Evolutionary conservation across 2,329 filamentous ascomycete species (phyloP).

Genomic region (Tolypocladium paradoxum): DNA sequence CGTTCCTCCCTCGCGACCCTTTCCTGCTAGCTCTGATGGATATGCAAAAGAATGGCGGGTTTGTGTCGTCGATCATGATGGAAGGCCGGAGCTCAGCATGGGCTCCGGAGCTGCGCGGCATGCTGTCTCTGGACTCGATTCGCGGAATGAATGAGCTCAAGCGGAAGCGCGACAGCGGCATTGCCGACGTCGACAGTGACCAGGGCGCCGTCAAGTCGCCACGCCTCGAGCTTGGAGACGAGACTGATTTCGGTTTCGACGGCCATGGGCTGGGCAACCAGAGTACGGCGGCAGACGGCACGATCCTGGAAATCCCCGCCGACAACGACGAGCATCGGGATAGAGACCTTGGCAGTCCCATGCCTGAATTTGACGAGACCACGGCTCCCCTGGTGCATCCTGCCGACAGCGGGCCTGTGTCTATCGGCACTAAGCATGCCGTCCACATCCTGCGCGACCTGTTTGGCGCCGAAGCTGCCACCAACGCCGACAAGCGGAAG

Average conservation of each 20-base stretch:
- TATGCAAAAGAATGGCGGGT: slow-evolving; percentile 83
- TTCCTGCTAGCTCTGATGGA: slow-evolving; percentile 79
- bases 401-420: slow-evolving; percentile 75
- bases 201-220: slow-evolving; percentile 56
- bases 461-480: slow-evolving; percentile 64
- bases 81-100: slow-evolving; percentile 68
- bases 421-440: slow-evolving; percentile 85
- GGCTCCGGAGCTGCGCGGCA: slow-evolving; percentile 87
- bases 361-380: slow-evolving; percentile 68
- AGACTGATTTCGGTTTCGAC: slow-evolving; percentile 41
- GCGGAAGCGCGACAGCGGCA: slow-evolving; percentile 83
- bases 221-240: slow-evolving; percentile 56
- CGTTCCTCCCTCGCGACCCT: slow-evolving; percentile 79
- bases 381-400: slow-evolving; percentile 67
- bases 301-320: slow-evolving; percentile 53
- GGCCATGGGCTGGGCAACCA: slow-evolving; percentile 43
- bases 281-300: slow-evolving; percentile 47
- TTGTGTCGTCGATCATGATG: slow-evolving; percentile 77
- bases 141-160: slow-evolving; percentile 72
- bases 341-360: slow-evolving; percentile 30
- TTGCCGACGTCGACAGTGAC: slow-evolving; percentile 67
- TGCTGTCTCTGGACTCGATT: slow-evolving; percentile 78
- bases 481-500: slow-evolving; percentile 60
- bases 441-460: slow-evolving; percentile 87
- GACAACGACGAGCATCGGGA: slow-evolving; percentile 42